Percentiles rank a stretch among this genome's conserved stretches.
phyloP scores from a whole-genome alignment of 2,329 filamentous ascomycete genomes.

The Beauveria bassiana region DNA sequence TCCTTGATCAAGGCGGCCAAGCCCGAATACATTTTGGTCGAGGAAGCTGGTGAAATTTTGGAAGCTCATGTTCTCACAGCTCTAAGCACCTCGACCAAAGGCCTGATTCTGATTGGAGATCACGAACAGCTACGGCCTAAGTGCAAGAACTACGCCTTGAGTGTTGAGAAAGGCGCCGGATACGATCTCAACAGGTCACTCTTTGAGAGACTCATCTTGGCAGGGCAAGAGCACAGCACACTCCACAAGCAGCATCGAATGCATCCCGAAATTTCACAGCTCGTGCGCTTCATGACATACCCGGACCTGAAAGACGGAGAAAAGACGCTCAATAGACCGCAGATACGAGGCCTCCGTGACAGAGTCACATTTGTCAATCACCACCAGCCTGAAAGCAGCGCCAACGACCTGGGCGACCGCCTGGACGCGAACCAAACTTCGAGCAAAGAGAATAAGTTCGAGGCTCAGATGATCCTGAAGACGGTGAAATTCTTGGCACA shows the following conservation, averaged over 20 bases:
- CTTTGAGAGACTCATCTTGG: slow-evolving; percentile 58
- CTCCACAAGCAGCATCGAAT: slow-evolving; percentile 60
- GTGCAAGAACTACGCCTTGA: slow-evolving; percentile 51
- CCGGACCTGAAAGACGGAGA: slow-evolving; percentile 49
- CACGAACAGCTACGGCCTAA: slow-evolving; percentile 67
- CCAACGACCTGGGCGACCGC: slow-evolving; percentile 36
- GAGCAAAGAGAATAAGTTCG: slow-evolving; percentile 55
- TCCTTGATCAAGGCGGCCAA: slow-evolving; percentile 43
- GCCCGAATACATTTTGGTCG: slow-evolving; percentile 57
- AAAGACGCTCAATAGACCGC: slow-evolving; percentile 37
- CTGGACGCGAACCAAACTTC: slow-evolving; percentile 40
- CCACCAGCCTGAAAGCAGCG: slow-evolving; percentile 40
- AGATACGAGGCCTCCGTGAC: slow-evolving; percentile 48
- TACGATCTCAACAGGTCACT: slow-evolving; percentile 61
- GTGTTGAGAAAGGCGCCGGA: slow-evolving; percentile 55
- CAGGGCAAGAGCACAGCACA: slow-evolving; percentile 45
- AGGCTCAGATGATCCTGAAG: slow-evolving; percentile 58
- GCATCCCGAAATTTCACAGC: slow-evolving; percentile 56
- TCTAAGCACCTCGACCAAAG: slow-evolving; percentile 45
- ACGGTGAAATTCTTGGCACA: slow-evolving; percentile 60
- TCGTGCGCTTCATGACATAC: slow-evolving; percentile 53
- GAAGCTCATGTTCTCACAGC: slow-evolving; percentile 58
- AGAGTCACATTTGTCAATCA: slow-evolving; percentile 64
- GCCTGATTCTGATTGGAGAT: slow-evolving; percentile 64
- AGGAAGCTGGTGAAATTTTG: slow-evolving; percentile 68